Conservation (phyloP, 257 asterid genomes). For the Nyctanthes arbortristis region DNA sequence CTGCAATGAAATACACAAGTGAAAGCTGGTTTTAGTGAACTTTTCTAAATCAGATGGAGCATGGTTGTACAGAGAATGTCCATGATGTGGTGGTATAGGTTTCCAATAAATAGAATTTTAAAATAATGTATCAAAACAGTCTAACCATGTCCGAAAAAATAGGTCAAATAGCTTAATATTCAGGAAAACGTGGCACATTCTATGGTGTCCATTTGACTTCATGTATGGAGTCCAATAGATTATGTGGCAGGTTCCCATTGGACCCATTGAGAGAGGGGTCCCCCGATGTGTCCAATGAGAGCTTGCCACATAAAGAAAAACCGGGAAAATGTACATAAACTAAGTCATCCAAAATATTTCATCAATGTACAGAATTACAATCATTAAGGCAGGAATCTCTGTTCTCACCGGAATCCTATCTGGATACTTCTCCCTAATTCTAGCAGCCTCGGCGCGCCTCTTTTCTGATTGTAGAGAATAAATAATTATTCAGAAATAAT, state of each 20-base stretch:
- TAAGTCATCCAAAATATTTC: background rate
- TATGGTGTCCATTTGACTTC: no score
- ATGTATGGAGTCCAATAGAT: no score
- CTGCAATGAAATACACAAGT: background rate
- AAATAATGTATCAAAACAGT: background rate
- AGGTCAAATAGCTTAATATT: background rate
- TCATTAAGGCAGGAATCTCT: background rate
- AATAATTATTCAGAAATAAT: slow-evolving; percentile 2
- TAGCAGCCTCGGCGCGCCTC: slow-evolving; percentile 69
- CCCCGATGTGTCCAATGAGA: no score
- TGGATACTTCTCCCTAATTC: slow-evolving; percentile 72
- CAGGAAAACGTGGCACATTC: background rate
- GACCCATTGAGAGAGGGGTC: no score
- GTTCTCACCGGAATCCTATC: slow-evolving; percentile 73
- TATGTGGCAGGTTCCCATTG: no score
- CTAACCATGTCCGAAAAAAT: background rate
- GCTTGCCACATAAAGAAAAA: no score
- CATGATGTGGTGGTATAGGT: background rate
- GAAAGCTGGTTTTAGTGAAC: background rate
- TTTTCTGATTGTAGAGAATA: slow-evolving; percentile 41
- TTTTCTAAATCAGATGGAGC: background rate
- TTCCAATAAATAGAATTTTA: background rate
- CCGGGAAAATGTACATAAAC: background rate
- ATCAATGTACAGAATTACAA: background rate
- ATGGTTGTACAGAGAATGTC: background rate